Evolutionary conservation across 73 alveolate genomes (phyloP).

Genomic region (Paramecium caudatum): DNA sequence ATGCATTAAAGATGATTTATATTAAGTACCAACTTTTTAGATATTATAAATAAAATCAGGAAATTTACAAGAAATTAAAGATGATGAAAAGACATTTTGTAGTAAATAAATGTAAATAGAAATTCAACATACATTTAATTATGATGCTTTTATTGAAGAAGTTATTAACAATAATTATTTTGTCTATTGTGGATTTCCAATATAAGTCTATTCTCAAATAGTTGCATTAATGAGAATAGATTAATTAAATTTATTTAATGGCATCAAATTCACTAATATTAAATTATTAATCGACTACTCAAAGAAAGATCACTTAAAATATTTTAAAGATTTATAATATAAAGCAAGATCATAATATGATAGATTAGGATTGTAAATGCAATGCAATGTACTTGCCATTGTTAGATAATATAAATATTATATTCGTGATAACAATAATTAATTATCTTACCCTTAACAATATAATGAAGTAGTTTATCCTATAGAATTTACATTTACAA

Average conservation of each 20-base stretch:
- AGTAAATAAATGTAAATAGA: neutral
- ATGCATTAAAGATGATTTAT: too few species aligned
- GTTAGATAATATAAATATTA: slow-evolving; percentile 16
- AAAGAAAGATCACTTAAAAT: slow-evolving; percentile 16
- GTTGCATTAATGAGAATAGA: neutral
- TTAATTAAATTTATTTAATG: neutral
- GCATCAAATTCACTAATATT: neutral
- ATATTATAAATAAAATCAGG: neutral
- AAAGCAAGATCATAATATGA: neutral
- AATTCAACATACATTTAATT: neutral
- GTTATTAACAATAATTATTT: neutral
- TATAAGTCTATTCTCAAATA: neutral
- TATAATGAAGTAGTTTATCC: slow-evolving; percentile 31
- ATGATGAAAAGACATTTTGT: neutral
- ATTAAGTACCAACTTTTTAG: neutral
- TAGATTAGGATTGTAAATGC: neutral
- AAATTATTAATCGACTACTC: neutral
- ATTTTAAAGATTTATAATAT: neutral
- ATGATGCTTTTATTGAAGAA: neutral
- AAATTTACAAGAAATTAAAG: neutral
- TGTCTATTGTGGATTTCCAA: slow-evolving; percentile 42
- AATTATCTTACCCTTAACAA: slow-evolving; percentile 6
- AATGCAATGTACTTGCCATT: neutral
- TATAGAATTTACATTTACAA: neutral
- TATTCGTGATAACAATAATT: neutral